Evolutionary conservation across 305 asterid species (phyloP).

Genomic region (Fraxinus sp.): DNA sequence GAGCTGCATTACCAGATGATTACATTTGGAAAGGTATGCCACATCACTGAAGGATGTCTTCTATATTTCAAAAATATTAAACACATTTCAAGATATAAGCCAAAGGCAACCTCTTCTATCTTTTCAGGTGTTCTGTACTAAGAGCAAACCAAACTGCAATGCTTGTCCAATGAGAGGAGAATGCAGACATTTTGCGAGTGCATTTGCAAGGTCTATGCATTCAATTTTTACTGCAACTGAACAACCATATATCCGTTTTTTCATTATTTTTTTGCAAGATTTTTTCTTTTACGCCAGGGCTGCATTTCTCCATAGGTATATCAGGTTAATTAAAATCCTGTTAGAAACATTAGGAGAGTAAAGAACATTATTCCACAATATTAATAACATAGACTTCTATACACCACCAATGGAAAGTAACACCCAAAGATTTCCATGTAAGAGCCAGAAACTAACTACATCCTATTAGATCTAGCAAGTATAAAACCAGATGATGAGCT

Average conservation of each 20-base stretch:
- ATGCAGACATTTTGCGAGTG: neutral
- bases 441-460: neutral
- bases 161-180: constrained; percentile 1
- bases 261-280: neutral
- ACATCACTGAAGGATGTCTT: constrained; percentile 9
- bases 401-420: neutral
- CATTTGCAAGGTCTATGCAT: constrained; percentile 12
- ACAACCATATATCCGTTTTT: constrained; percentile 2
- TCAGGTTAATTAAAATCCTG: neutral
- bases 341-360: constrained; percentile 5
- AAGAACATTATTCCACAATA: constrained; percentile 4
- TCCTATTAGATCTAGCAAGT: neutral
- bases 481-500: neutral
- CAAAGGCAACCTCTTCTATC: constrained; percentile 19
- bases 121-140: constrained; percentile 14
- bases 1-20: constrained; percentile 99
- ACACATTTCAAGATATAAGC: constrained; percentile 19
- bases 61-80: constrained; percentile 10
- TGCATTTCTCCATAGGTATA: neutral
- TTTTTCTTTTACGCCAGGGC: neutral
- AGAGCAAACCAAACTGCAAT: neutral
- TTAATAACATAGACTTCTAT: neutral
- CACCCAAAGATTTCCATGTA: neutral
- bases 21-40: constrained; percentile 94
- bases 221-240: constrained; percentile 14